phyloP scores from a whole-genome alignment of 345 rosid species.

The Draba incana region DNA sequence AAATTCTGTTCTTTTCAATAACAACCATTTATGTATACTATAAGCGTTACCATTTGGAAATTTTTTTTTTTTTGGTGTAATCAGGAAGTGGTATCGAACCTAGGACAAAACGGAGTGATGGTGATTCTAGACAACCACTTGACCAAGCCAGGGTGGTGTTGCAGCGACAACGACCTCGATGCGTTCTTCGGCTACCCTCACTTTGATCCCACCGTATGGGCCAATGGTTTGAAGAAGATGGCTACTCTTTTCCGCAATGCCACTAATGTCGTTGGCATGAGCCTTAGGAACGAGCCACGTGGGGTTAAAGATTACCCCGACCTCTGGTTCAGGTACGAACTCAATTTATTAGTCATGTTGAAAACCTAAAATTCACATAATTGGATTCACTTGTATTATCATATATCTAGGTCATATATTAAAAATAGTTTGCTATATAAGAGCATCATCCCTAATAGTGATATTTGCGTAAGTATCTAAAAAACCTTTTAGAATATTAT shows the following conservation, averaged over 20 bases:
- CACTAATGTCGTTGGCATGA: slow-evolving; percentile 72
- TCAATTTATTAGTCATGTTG: too few relatives aligned
- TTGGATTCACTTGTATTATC: too few relatives aligned
- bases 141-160: slow-evolving; percentile 92
- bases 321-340: slow-evolving; percentile 75
- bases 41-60: too few relatives aligned
- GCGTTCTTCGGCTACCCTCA: slow-evolving; percentile 81
- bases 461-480: too few relatives aligned
- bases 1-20: too few relatives aligned
- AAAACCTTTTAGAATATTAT: too few relatives aligned
- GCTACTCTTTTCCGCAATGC: slow-evolving; percentile 65
- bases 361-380: too few relatives aligned
- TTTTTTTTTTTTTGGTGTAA: neutral
- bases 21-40: too few relatives aligned
- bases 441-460: too few relatives aligned
- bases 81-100: slow-evolving; percentile 75
- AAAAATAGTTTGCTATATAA: too few relatives aligned
- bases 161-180: slow-evolving; percentile 65
- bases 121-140: slow-evolving; percentile 85
- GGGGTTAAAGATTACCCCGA: slow-evolving; percentile 65
- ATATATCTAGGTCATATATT: too few relatives aligned
- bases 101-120: slow-evolving; percentile 66
- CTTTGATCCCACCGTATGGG: slow-evolving; percentile 72
- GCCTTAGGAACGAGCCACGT: slow-evolving; percentile 84
- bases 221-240: slow-evolving; percentile 61